Evolutionary conservation across 371 early-diverging fungal species (phyloP).

Genomic region (Nematocida sp.): DNA sequence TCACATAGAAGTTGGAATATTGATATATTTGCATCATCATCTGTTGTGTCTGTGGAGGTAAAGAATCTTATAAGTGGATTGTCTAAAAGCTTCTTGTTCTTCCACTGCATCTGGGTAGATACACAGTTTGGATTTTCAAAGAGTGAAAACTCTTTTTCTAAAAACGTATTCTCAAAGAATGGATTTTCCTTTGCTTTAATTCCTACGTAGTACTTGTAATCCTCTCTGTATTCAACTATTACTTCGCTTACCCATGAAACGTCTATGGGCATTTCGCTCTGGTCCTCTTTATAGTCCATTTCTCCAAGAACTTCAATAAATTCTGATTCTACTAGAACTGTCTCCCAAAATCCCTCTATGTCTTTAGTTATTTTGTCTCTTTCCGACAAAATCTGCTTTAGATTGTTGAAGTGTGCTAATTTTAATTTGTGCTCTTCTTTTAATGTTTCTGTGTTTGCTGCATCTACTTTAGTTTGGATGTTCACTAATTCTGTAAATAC

Average conservation of each 20-base stretch:
- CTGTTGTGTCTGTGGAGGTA: constrained; percentile 16
- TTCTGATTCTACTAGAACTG: constrained; percentile 23
- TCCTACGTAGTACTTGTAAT: constrained; percentile 57
- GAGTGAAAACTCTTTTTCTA: constrained; percentile 61
- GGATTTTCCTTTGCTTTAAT: constrained; percentile 59
- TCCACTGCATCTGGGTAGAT: constrained; percentile 60
- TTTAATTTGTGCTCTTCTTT: constrained; percentile 32
- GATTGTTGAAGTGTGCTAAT: constrained; percentile 6
- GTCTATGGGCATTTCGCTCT: background rate
- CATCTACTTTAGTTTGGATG: constrained; percentile 33
- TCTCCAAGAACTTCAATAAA: constrained; percentile 3
- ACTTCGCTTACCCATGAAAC: constrained; percentile 57
- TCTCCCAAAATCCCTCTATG: constrained; percentile 48
- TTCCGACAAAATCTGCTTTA: constrained; percentile 28
- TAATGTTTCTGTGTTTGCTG: constrained; percentile 16
- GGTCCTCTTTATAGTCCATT: constrained; percentile 4
- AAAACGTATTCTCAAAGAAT: constrained; percentile 54
- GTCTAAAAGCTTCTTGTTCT: constrained; percentile 31
- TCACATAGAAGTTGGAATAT: constrained; percentile 45
- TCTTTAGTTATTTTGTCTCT: constrained; percentile 22
- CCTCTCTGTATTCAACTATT: constrained; percentile 58
- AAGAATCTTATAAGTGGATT: constrained; percentile 39
- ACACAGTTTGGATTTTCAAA: constrained; percentile 27
- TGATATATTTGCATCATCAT: constrained; percentile 26
- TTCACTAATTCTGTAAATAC: constrained; percentile 36